Base-by-base conservation (phyloP, 257 asterid genomes). In the Galeopsis tetrahit region DNA sequence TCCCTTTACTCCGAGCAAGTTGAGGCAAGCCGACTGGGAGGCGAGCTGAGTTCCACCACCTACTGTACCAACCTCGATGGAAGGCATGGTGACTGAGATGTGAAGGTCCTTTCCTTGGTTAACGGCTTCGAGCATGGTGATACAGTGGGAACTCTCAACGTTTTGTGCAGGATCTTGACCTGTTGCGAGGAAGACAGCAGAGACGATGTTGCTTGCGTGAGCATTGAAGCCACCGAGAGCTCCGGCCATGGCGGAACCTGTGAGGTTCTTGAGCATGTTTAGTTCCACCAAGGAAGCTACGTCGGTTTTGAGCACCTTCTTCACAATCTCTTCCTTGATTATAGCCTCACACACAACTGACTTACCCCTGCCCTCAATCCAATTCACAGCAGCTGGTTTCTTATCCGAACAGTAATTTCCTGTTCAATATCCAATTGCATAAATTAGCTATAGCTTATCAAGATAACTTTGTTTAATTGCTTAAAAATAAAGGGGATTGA, bases 11-110 rank as follows among this genome's bases (percentile, higher is more conserved):
- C 87, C 87, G 55, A 83, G 85, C 61, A 83, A 71, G 82, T 83
- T 80, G 48, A 83, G 82, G 68, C 87, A 83, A 1, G 87, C 87
- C 4, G 85, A 83, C 63, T 83, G 87, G 14, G 87, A 83, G n/a
- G 82, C 75, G 69, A 83, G 69, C 76, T 80, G 82, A 2, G 86
- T 79, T 46, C 86, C 86, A 7, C 86, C 86, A 35, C 86, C 86
- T 2, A 82, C 80, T 0, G 87, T 80, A 2, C 84, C 87, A 14
- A 82, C 82, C 83, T 82, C 83, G 39, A 82, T 79, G 0, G 81
- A 82, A 13, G 86, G 86, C 86, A 82, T 82, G 33, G 83, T 78
- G 35, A 82, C 86, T 2, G 86, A 82, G 53, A 82, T 28, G 53
- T 79, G 86, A 63, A 82, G 86, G 72, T 82, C 86, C 75, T 73